phyloP scores from a whole-genome alignment of 2,329 filamentous ascomycete genomes.

The Cordyceps tenuipes region DNA sequence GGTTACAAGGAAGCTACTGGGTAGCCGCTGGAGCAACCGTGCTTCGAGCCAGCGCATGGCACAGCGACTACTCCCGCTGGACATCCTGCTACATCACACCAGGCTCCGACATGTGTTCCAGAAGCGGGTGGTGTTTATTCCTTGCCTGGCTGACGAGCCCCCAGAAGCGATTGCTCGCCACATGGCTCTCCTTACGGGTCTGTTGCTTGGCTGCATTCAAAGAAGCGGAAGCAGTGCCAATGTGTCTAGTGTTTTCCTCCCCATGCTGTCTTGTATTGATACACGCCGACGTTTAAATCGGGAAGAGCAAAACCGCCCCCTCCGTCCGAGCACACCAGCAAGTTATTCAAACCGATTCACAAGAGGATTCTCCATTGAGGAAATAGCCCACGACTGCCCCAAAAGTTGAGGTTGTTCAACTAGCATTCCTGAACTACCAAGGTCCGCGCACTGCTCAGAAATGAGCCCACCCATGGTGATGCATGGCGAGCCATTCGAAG shows the following conservation, averaged over 20 bases:
- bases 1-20: no score
- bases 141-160: not conserved
- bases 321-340: not conserved
- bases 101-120: not conserved
- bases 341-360: slow-evolving; percentile 4
- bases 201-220: not conserved
- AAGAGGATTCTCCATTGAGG: not conserved
- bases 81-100: not conserved
- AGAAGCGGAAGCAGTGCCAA: not conserved
- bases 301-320: not conserved
- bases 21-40: no score
- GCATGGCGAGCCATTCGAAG: not conserved
- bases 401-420: not conserved
- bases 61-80: not conserved
- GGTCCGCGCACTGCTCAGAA: not conserved
- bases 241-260: not conserved
- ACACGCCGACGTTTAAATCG: not conserved
- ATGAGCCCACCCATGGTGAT: not conserved
- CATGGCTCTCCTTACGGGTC: not conserved
- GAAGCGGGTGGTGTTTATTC: slow-evolving; percentile 1
- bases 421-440: slow-evolving; percentile 7
- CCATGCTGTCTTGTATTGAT: not conserved
- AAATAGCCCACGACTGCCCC: not conserved
- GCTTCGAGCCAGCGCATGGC: no score
- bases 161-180: not conserved